Base-by-base conservation (phyloP, 2,329 filamentous ascomycete genomes). In the Emydomyces testavorans region DNA sequence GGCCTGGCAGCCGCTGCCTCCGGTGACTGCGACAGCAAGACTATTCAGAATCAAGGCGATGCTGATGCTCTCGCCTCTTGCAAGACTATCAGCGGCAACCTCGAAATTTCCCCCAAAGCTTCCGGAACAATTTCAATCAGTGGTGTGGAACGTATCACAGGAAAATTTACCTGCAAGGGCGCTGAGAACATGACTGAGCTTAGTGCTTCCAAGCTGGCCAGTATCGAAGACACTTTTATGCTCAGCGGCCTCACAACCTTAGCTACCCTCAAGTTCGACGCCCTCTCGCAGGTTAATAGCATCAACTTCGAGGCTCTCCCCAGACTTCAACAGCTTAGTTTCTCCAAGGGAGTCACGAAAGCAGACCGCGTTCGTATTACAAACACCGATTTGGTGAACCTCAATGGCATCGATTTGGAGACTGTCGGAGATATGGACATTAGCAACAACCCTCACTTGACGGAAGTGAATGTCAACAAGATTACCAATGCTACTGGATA, bases 371-470 rank as follows among this genome's bases (percentile, higher is more conserved):
- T 98, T 57, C 69, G 71, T 57, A 89, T 98, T 64, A 77, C 80
- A 68, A 92, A 98, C 73, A 98, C 92, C 43, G 80, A 82, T 67
- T 78, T 98, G 58, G 76, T 72, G 64, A 79, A 76, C 56, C 77
- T 98, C 51, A 74, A 82, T 56, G 88, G 87, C 62, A 84, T 98
- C 65, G 83, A 87, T 64, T 75, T 96, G 54, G 68, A 78, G 54
- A 75, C 76, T n/a, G 81, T 87, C 47, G 75, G 78, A 49, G 74
- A 71, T 56, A 78, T 98, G 64, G 74, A 85, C 65, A 83, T 98
- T 69, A 83, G 85, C 77, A 94, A 94, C 81, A 96, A 96, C 79
- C 72, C 71, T 53, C 82, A 83, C 63, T 76, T 98, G 58, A 78
- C 77, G 62, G 74, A 73, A 52, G 85, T 93, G 71, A 77, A 78